phyloP scores from a whole-genome alignment of 768 basidiomycete genomes.

The Suillus paluster region DNA sequence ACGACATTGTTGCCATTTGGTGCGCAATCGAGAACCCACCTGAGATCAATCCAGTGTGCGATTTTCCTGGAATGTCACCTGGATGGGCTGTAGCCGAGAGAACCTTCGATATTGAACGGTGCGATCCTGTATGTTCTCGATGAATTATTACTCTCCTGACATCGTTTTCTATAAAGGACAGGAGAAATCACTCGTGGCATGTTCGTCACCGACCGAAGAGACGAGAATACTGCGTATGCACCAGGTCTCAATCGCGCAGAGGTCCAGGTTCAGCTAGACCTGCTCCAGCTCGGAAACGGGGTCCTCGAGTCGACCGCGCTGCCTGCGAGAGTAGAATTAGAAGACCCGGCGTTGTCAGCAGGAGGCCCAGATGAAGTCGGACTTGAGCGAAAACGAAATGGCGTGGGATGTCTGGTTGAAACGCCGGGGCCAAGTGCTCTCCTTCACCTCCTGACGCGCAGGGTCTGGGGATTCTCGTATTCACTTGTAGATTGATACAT shows the following conservation, averaged over 20 bases:
- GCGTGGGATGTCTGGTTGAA: slow-evolving; percentile 52
- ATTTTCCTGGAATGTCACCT: slow-evolving; percentile 32
- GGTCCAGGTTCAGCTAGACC: slow-evolving; percentile 58
- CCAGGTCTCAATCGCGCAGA: slow-evolving; percentile 68
- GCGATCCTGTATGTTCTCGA: slow-evolving; percentile 9
- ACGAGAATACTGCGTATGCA: slow-evolving; percentile 64
- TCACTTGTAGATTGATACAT: background rate
- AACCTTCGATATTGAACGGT: slow-evolving; percentile 76
- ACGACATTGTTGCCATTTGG: slow-evolving; percentile 91
- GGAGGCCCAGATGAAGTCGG: slow-evolving; percentile 16
- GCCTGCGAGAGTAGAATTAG: slow-evolving; percentile 59
- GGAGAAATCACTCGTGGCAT: slow-evolving; percentile 88
- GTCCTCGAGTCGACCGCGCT: slow-evolving; percentile 54
- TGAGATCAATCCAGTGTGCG: slow-evolving; percentile 30
- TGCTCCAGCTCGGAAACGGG: slow-evolving; percentile 35
- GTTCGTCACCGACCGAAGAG: slow-evolving; percentile 82
- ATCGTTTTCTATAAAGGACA: slow-evolving; percentile 41
- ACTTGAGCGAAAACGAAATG: slow-evolving; percentile 21
- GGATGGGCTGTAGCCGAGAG: slow-evolving; percentile 64
- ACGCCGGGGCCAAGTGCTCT: slow-evolving; percentile 69
- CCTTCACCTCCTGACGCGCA: slow-evolving; percentile 49
- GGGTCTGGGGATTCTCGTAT: slow-evolving; percentile 54
- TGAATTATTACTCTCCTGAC: slow-evolving; percentile 7
- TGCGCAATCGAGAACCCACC: slow-evolving; percentile 79
- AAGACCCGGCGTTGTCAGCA: slow-evolving; percentile 25